Evolutionary conservation across 768 basidiomycete genomes (phyloP).

Genomic region (Mycena galericulata): DNA sequence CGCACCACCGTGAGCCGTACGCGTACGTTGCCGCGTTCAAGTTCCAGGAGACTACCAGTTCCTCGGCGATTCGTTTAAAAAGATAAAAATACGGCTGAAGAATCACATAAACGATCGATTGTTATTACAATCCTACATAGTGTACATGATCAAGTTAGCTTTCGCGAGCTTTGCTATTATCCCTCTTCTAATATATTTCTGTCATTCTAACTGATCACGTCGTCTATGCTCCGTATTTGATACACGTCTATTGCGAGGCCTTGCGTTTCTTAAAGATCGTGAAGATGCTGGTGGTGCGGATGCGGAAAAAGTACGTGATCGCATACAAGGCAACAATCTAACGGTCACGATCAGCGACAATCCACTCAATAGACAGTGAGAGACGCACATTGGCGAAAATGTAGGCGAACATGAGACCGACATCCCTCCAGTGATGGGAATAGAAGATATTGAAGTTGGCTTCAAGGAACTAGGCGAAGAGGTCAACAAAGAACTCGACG

Average conservation of each 20-base stretch:
- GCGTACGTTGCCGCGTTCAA: no score
- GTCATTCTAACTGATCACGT: no score
- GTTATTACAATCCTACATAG: no score
- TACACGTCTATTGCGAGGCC: conserved; percentile 11
- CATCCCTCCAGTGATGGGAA: conserved; percentile 63
- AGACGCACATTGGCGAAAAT: conserved; percentile 61
- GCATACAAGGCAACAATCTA: conserved; percentile 60
- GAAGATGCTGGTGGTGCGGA: conserved; percentile 49
- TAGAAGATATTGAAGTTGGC: conserved; percentile 75
- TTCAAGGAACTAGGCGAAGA: conserved; percentile 55
- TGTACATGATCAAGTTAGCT: no score
- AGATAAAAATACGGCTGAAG: no score
- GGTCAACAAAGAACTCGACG: conserved; percentile 69
- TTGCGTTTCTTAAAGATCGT: conserved; percentile 36
- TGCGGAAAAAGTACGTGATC: conserved; percentile 70
- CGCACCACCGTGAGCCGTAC: no score
- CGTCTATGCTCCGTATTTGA: no score
- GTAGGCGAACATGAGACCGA: conserved; percentile 63
- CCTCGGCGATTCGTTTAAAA: no score
- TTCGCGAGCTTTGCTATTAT: no score
- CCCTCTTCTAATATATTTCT: no score
- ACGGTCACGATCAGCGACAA: neutral
- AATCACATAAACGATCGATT: no score
- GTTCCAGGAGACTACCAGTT: no score
- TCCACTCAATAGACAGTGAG: neutral